These are phyloP conservation scores for Kockiozyma suomiensis DNA, from an alignment of 805 yeast species.

Conservation along the genomic window DNA sequence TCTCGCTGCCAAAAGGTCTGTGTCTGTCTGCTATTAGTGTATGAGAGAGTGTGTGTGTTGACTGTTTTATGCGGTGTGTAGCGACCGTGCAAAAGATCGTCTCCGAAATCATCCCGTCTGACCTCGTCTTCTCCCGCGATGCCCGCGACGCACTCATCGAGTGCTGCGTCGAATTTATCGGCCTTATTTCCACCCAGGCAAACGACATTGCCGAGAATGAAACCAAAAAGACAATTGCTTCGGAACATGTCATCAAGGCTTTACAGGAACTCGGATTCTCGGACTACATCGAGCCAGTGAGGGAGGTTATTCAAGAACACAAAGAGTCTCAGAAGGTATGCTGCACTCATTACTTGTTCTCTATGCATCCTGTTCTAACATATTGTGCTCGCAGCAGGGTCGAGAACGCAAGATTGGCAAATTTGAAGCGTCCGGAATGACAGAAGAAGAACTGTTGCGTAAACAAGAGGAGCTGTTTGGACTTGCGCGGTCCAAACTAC, in stretches of 20 bases:
- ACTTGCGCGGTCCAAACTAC: slow-evolving; percentile 53
- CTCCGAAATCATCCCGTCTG: slow-evolving; percentile 86
- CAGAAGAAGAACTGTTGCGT: slow-evolving; percentile 87
- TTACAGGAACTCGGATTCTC: slow-evolving; percentile 82
- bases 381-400: slow-evolving; percentile 39
- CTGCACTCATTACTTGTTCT: background rate
- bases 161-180: slow-evolving; percentile 92
- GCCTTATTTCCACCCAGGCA: slow-evolving; percentile 90
- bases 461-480: slow-evolving; percentile 94
- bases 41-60: background rate
- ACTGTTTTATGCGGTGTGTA: slow-evolving; percentile 20
- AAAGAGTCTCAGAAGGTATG: slow-evolving; percentile 75
- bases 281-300: slow-evolving; percentile 79
- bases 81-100: slow-evolving; percentile 97
- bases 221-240: slow-evolving; percentile 92
- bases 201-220: slow-evolving; percentile 97
- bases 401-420: slow-evolving; percentile 90
- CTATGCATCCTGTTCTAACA: background rate
- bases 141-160: slow-evolving; percentile 94
- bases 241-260: slow-evolving; percentile 93
- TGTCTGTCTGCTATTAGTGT: background rate
- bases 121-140: slow-evolving; percentile 84
- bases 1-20: slow-evolving; percentile 50
- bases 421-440: slow-evolving; percentile 86
- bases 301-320: slow-evolving; percentile 79